Evolutionary conservation across 495 filamentous ascomycete species (phyloP).

Genomic region (Clohesyomyces aquaticus): DNA sequence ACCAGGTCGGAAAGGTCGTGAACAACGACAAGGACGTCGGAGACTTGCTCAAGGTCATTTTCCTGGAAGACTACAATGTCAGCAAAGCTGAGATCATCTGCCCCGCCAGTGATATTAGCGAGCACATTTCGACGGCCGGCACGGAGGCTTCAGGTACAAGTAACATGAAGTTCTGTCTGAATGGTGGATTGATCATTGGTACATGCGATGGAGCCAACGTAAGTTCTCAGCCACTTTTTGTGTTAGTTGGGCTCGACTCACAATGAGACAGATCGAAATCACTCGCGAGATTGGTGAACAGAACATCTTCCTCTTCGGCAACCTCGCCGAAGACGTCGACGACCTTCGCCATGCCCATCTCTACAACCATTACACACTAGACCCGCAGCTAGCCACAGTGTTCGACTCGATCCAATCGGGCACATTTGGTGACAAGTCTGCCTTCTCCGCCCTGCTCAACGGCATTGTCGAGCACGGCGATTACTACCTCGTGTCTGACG

Average conservation of each 20-base stretch:
- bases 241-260: not conserved
- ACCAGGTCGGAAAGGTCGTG: conserved; percentile 85
- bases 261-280: conserved; percentile 78
- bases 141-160: conserved; percentile 74
- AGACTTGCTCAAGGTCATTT: conserved; percentile 94
- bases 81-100: conserved; percentile 97
- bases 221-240: conserved; percentile 47
- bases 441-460: conserved; percentile 79
- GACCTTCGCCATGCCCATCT: conserved; percentile 90
- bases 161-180: conserved; percentile 99
- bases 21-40: conserved; percentile 91
- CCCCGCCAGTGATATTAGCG: conserved; percentile 93
- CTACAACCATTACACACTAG: conserved; percentile 77
- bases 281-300: conserved; percentile 93
- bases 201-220: conserved; percentile 98
- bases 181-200: conserved; percentile 94
- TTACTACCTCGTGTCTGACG: conserved; percentile 95
- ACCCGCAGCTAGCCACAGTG: conserved; percentile 73
- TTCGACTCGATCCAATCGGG: conserved; percentile 78
- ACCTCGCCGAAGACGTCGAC: conserved; percentile 94
- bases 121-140: conserved; percentile 97
- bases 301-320: conserved; percentile 98
- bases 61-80: conserved; percentile 98
- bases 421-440: conserved; percentile 73
- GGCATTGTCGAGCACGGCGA: conserved; percentile 91